phyloP scores from a whole-genome alignment of 768 basidiomycete genomes.

The Boletus huronensis region DNA sequence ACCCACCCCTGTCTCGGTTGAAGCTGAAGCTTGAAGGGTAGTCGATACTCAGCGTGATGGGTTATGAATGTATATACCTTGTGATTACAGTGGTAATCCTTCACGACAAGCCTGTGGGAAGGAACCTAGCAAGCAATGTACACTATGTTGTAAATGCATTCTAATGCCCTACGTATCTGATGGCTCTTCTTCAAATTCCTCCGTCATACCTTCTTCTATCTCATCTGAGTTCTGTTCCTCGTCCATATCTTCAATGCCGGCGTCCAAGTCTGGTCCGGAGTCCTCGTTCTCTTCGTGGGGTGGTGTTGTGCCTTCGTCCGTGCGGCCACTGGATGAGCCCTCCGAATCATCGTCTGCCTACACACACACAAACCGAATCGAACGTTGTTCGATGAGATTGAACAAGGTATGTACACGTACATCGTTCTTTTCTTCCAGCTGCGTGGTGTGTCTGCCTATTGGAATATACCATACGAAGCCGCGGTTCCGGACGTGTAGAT shows the following conservation, averaged over 20 bases:
- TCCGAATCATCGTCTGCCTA: slow-evolving; percentile 38
- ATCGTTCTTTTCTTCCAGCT: slow-evolving; percentile 83
- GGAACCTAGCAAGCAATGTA: slow-evolving; percentile 1
- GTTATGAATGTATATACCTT: neutral
- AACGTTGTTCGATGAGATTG: neutral
- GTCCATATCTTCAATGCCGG: slow-evolving; percentile 42
- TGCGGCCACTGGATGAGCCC: slow-evolving; percentile 31
- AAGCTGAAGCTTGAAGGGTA: too few relatives aligned
- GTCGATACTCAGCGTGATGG: neutral
- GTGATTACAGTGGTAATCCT: neutral
- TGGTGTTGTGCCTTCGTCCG: slow-evolving; percentile 28
- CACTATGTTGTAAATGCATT: neutral
- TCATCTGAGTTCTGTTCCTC: slow-evolving; percentile 40
- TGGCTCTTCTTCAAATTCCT: slow-evolving; percentile 53
- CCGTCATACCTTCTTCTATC: slow-evolving; percentile 44
- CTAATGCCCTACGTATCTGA: slow-evolving; percentile 15
- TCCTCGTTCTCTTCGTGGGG: slow-evolving; percentile 41
- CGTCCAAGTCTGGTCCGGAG: slow-evolving; percentile 35
- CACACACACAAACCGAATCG: neutral
- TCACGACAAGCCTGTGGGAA: neutral
- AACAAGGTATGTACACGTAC: slow-evolving; percentile 37
- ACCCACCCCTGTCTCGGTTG: neutral
- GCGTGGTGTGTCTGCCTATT: slow-evolving; percentile 68
- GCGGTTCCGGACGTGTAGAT: slow-evolving; percentile 55
- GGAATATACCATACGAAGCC: slow-evolving; percentile 69